Evolutionary conservation across 192 early-diverging fungal genomes (phyloP).

Genomic region (Backusella luteola): DNA sequence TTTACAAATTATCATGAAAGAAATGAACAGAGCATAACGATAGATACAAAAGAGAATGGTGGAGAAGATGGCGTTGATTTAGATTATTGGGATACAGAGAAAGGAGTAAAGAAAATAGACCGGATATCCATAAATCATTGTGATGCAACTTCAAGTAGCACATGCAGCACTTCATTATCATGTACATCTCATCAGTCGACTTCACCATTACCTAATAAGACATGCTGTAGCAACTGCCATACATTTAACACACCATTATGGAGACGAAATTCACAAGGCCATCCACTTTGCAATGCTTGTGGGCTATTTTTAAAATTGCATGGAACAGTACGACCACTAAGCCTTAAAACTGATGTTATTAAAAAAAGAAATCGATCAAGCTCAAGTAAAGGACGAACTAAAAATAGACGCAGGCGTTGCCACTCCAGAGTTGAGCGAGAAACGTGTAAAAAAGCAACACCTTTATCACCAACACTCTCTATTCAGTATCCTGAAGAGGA

Average conservation of each 20-base stretch:
- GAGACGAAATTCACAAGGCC: constrained; percentile 77
- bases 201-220: not conserved
- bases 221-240: constrained; percentile 72
- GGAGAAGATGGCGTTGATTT: not conserved
- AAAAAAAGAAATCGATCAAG: constrained; percentile 72
- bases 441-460: not conserved
- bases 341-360: constrained; percentile 81
- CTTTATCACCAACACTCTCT: not conserved
- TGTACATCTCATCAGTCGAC: not conserved
- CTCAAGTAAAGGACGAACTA: not conserved
- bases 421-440: not conserved
- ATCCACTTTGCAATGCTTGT: constrained; percentile 91
- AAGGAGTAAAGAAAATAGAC: not conserved
- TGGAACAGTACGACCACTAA: constrained; percentile 70
- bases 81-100: not conserved
- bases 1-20: not conserved
- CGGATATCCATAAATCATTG: not conserved
- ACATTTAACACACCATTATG: constrained; percentile 86
- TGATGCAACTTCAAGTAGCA: not conserved
- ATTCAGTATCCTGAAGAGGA: not conserved
- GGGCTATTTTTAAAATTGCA: constrained; percentile 92
- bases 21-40: not conserved
- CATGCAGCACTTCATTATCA: not conserved
- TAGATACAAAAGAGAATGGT: not conserved
- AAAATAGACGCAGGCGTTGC: not conserved